Evolutionary conservation across 1,284 basidiomycete species (phyloP).

Genomic region (Rhodotorula sp.): DNA sequence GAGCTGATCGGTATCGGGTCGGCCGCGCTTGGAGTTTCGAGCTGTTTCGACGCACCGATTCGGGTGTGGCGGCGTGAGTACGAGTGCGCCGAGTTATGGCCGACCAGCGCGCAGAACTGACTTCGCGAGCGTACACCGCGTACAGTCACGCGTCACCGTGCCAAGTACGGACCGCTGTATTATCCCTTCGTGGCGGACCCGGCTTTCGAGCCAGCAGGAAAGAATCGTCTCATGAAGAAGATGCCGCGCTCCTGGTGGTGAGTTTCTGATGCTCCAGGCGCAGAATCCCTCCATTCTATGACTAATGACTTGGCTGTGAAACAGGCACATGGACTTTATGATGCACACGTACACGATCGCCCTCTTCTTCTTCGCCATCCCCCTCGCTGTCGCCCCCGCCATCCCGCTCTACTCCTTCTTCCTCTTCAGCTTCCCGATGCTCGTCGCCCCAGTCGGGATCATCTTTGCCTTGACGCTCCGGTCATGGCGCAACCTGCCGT

Average conservation of each 20-base stretch:
- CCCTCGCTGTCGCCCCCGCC: constrained; percentile 39
- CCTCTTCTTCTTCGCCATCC: constrained; percentile 40
- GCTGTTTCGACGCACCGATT: constrained; percentile 42
- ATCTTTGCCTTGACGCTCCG: constrained; percentile 39
- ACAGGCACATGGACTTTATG: constrained; percentile 21
- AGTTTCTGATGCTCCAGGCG: neutral
- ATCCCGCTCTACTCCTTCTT: constrained; percentile 42
- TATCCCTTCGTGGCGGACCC: constrained; percentile 26
- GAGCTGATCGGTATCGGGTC: constrained; percentile 38
- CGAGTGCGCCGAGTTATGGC: too few relatives aligned
- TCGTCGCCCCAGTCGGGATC: constrained; percentile 33
- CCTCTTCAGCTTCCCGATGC: constrained; percentile 39
- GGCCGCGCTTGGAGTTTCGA: constrained; percentile 34
- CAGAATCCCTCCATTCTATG: too few relatives aligned
- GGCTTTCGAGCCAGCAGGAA: constrained; percentile 15
- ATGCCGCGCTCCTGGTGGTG: constrained; percentile 32
- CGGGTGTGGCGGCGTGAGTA: constrained; percentile 37
- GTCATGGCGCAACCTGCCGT: constrained; percentile 18
- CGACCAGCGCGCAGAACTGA: too few relatives aligned
- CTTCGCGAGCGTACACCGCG: neutral
- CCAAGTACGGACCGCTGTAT: constrained; percentile 38
- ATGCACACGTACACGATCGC: constrained; percentile 28
- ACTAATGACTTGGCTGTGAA: neutral
- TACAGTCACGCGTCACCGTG: constrained; percentile 36
- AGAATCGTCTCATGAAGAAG: constrained; percentile 8